Evolutionary conservation across 306 rosid genomes (phyloP).

Genomic region (Hippophae tibetana): DNA sequence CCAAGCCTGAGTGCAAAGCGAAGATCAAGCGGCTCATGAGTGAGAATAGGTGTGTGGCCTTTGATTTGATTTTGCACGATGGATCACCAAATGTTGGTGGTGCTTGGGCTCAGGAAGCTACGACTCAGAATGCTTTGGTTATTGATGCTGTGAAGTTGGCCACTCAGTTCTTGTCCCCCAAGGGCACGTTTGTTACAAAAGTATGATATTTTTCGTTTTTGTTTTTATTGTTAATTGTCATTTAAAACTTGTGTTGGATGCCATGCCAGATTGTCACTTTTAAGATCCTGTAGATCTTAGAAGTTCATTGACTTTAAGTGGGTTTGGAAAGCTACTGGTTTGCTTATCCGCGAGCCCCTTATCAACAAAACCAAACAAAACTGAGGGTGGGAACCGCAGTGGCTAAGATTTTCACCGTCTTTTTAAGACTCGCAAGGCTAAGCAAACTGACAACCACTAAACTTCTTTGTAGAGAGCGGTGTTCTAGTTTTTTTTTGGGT

Average conservation of each 20-base stretch:
- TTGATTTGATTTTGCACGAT: conserved; percentile 66
- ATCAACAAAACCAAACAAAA: too few species aligned
- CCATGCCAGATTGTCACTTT: background rate
- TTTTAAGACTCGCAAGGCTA: too few species aligned
- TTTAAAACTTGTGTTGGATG: too few species aligned
- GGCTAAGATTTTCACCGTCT: too few species aligned
- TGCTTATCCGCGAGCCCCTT: too few species aligned
- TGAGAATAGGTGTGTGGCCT: conserved; percentile 38
- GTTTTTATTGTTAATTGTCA: background rate
- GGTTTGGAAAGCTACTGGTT: too few species aligned
- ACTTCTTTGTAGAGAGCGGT: too few species aligned
- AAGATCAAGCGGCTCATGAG: conserved; percentile 54
- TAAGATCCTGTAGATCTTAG: background rate
- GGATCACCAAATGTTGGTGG: conserved; percentile 95
- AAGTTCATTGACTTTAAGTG: too few species aligned
- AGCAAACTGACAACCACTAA: too few species aligned
- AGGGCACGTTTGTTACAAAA: conserved; percentile 73
- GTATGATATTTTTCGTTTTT: conserved; percentile 21
- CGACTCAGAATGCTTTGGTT: conserved; percentile 73
- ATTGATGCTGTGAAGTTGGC: conserved; percentile 75
- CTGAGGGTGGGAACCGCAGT: too few species aligned
- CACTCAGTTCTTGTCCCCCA: conserved; percentile 73
- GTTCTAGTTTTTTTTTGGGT: too few species aligned
- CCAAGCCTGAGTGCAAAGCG: conserved; percentile 57
- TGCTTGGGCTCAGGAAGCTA: conserved; percentile 95